Evolutionary conservation across 164 flowering plant genomes (phyloP).

Genomic region (Chloranthus sessilifolius): DNA sequence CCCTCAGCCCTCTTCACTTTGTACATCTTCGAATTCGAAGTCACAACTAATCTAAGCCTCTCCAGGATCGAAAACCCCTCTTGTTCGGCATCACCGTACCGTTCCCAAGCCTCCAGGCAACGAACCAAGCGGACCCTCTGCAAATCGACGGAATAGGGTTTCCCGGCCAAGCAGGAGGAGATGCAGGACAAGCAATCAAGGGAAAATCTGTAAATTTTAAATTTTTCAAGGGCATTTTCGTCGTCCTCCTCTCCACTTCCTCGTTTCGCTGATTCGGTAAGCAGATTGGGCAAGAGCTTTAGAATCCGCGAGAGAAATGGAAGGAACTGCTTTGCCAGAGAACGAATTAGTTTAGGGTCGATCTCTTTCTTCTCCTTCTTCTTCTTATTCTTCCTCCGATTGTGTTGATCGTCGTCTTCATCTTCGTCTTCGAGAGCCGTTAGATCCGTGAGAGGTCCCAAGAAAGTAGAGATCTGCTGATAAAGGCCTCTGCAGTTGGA

Average conservation of each 20-base stretch:
- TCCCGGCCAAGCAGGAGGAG: slow-evolving; percentile 43
- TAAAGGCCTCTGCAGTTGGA: slow-evolving; percentile 16
- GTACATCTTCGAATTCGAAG: neutral
- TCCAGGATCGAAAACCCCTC: slow-evolving; percentile 50
- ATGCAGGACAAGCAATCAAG: slow-evolving; percentile 21
- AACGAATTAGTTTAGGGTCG: slow-evolving; percentile 27
- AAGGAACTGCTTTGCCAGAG: slow-evolving; percentile 74
- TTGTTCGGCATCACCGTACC: slow-evolving; percentile 36
- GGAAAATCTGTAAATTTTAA: slow-evolving; percentile 41
- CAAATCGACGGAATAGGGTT: slow-evolving; percentile 37
- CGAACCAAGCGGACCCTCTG: slow-evolving; percentile 51
- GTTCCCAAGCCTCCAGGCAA: slow-evolving; percentile 45
- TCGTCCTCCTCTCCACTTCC: slow-evolving; percentile 7
- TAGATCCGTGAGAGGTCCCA: slow-evolving; percentile 19
- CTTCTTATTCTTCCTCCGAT: slow-evolving; percentile 2
- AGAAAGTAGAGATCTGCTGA: slow-evolving; percentile 6
- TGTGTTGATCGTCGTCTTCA: slow-evolving; percentile 10
- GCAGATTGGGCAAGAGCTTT: slow-evolving; percentile 50
- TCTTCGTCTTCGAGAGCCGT: slow-evolving; percentile 1
- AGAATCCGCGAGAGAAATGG: slow-evolving; percentile 54
- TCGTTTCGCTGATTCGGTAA: slow-evolving; percentile 22
- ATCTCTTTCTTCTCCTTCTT: slow-evolving; percentile 4
- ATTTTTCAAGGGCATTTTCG: slow-evolving; percentile 23
- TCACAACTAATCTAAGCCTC: slow-evolving; percentile 25
- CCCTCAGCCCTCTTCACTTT: slow-evolving; percentile 18